Percentiles rank a stretch among this genome's conserved stretches.
Evolutionary conservation across 345 rosid species (phyloP).

Genomic region (Rubroshorea leprosula): DNA sequence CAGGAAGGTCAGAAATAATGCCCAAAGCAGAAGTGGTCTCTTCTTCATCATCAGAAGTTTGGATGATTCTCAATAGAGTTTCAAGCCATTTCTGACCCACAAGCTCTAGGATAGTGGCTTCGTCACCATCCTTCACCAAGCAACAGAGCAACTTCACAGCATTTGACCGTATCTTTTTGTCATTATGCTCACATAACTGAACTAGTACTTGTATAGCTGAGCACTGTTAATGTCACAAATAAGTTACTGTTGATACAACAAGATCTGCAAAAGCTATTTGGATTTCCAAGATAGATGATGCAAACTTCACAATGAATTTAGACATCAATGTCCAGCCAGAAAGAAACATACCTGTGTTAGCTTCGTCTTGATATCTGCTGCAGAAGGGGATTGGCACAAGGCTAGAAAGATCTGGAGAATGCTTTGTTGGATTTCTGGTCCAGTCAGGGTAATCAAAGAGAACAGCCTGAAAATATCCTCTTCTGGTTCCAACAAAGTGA

Average conservation of each 20-base stretch:
- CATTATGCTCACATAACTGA: constrained; percentile 40
- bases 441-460: constrained; percentile 41
- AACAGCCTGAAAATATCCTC: constrained; percentile 47
- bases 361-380: constrained; percentile 35
- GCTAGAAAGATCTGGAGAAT: constrained; percentile 53
- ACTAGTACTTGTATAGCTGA: constrained; percentile 50
- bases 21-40: constrained; percentile 48
- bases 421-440: constrained; percentile 44
- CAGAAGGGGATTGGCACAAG: constrained; percentile 50
- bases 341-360: constrained; percentile 45
- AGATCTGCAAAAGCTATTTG: no score
- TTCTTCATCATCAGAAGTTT: constrained; percentile 35
- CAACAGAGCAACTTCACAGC: constrained; percentile 57
- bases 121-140: constrained; percentile 43
- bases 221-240: constrained; percentile 35
- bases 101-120: constrained; percentile 43
- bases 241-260: no score
- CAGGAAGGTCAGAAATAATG: constrained; percentile 51
- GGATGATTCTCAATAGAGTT: constrained; percentile 42
- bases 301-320: no score
- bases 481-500: constrained; percentile 48
- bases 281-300: no score
- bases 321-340: not conserved
- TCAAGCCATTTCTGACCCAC: constrained; percentile 35
- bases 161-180: constrained; percentile 39